These are phyloP conservation scores for Guyanaporus albipodus DNA, from an alignment of 768 basidiomycete species.

Conservation along the genomic window DNA sequence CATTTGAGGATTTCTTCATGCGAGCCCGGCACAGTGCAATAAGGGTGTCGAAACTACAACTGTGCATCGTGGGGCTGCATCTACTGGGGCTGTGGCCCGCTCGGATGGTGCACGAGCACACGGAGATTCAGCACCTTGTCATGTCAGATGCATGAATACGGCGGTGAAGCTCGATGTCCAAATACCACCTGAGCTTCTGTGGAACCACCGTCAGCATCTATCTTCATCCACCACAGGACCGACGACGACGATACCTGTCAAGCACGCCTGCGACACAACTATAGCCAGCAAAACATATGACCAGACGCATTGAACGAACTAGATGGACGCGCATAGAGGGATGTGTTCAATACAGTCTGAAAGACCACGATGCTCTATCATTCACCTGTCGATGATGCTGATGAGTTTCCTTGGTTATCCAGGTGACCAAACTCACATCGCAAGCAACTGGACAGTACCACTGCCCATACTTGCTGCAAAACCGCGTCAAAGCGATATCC, in stretches of 20 bases:
- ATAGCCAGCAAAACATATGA: not conserved
- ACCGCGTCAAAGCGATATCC: not conserved
- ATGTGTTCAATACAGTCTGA: not conserved
- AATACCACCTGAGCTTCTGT: slow-evolving; percentile 19
- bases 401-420: not conserved
- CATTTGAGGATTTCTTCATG: too few relatives aligned
- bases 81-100: too few relatives aligned
- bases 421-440: slow-evolving; percentile 6
- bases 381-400: slow-evolving; percentile 11
- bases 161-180: slow-evolving; percentile 11
- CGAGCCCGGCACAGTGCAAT: too few relatives aligned
- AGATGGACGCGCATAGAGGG: too few relatives aligned
- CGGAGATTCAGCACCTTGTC: too few relatives aligned
- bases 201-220: not conserved
- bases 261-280: slow-evolving; percentile 1
- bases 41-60: too few relatives aligned
- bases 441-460: slow-evolving; percentile 18
- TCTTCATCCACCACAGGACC: too few relatives aligned
- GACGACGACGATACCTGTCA: slow-evolving; percentile 1
- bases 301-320: not conserved
- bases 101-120: too few relatives aligned
- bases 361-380: slow-evolving; percentile 13
- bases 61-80: too few relatives aligned
- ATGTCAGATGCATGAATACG: slow-evolving; percentile 6
- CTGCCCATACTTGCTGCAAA: slow-evolving; percentile 18